phyloP scores from a whole-genome alignment of 495 filamentous ascomycete genomes.

The Penicillium samsonianum region DNA sequence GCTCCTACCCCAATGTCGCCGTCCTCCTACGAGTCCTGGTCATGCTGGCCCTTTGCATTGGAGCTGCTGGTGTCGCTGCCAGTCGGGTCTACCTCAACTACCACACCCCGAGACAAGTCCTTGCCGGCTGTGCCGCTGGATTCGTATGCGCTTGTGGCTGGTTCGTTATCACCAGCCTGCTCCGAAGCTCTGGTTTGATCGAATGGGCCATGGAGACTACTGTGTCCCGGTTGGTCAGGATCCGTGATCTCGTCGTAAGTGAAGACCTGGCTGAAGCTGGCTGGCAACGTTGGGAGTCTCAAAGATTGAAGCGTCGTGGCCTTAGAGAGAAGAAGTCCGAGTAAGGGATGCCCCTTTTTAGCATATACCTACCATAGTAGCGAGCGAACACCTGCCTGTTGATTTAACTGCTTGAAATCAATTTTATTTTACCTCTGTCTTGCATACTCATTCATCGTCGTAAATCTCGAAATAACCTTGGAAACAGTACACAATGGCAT shows the following conservation, averaged over 20 bases:
- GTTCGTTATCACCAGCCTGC: constrained; percentile 68
- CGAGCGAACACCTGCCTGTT: neutral
- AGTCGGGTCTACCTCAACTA: constrained; percentile 91
- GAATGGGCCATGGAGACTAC: constrained; percentile 70
- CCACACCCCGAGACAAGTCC: constrained; percentile 85
- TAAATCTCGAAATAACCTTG: neutral
- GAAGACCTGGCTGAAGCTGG: constrained; percentile 91
- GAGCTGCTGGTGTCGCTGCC: constrained; percentile 70
- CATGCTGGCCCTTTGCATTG: constrained; percentile 54
- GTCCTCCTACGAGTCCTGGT: constrained; percentile 58
- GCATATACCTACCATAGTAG: neutral
- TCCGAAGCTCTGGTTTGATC: constrained; percentile 64
- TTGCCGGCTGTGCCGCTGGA: constrained; percentile 75
- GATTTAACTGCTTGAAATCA: neutral
- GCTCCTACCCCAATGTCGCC: constrained; percentile 48
- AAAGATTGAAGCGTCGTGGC: constrained; percentile 35
- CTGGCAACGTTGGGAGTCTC: constrained; percentile 86
- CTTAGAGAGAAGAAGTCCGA: constrained; percentile 36
- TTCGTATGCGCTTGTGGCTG: constrained; percentile 69
- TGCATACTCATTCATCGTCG: neutral
- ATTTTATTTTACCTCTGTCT: neutral
- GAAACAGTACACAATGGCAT: neutral
- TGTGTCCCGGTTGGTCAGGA: constrained; percentile 62
- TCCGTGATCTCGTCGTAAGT: constrained; percentile 83
- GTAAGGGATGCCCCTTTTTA: constrained; percentile 14